phyloP scores from a whole-genome alignment of 805 yeast species.

The Clavispora phyllophila region DNA sequence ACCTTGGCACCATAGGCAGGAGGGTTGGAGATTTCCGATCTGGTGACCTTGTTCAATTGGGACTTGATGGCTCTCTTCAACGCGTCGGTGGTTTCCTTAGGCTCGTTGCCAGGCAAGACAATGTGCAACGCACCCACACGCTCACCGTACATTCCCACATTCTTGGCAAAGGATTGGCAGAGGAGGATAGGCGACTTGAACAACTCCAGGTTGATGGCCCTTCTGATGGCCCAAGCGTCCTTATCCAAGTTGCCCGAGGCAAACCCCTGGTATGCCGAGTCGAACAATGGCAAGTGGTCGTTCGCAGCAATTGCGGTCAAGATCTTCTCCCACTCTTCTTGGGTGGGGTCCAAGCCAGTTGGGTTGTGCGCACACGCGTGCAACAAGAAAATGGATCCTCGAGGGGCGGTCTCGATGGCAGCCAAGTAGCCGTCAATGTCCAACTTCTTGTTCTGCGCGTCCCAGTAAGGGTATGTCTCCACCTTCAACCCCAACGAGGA shows the following conservation, averaged over 20 bases:
- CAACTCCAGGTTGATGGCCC: slow-evolving; percentile 43
- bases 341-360: slow-evolving; percentile 90
- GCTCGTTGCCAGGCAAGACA: slow-evolving; percentile 38
- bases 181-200: slow-evolving; percentile 53
- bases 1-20: slow-evolving; percentile 95
- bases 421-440: slow-evolving; percentile 64
- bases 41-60: slow-evolving; percentile 68
- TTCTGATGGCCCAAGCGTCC: slow-evolving; percentile 80
- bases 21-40: slow-evolving; percentile 88
- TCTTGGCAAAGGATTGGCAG: slow-evolving; percentile 95
- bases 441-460: slow-evolving; percentile 61
- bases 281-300: slow-evolving; percentile 78
- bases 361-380: slow-evolving; percentile 99
- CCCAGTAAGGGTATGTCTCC: slow-evolving; percentile 81
- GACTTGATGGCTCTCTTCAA: slow-evolving; percentile 42
- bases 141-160: slow-evolving; percentile 96
- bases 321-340: slow-evolving; percentile 73
- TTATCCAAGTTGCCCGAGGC: slow-evolving; percentile 81
- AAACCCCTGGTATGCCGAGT: slow-evolving; percentile 96
- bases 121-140: slow-evolving; percentile 92
- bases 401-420: slow-evolving; percentile 61
- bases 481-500: slow-evolving; percentile 62
- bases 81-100: slow-evolving; percentile 4
- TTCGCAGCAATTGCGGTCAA: slow-evolving; percentile 54
- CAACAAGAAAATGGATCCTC: slow-evolving; percentile 72